Base-by-base conservation (phyloP, 257 asterid species). In the Oldenlandia corymbosa region DNA sequence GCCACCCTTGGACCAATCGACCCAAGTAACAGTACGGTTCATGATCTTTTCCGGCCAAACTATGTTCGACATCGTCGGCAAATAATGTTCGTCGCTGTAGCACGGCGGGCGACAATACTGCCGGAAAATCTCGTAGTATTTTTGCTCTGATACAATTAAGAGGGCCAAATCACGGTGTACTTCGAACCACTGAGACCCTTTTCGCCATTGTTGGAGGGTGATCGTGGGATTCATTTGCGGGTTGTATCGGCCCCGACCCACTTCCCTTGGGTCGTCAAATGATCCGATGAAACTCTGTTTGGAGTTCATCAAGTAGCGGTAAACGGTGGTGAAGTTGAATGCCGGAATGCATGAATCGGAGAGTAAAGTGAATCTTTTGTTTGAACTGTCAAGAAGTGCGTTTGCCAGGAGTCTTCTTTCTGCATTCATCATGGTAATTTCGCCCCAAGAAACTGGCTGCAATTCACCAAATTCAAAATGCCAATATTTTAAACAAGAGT, bases 141-240 rank as follows among this genome's bases (percentile, higher is more conserved):
- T 82, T 1, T 6, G 3, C 59, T 85, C 91, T 20, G 86, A 69
- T 4, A 82, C 67, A 1, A 79, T 70, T 0, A 21, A 28, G 5
- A 59, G 6, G n/a, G 91, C 94, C 8, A 88, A 68, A 11, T 78
- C 69, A 3, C 93, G 90, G 71, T 67, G 85, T 68, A 83, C 23
- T 49, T 85, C 89, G 28, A 88, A 88, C 94, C 96, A 85, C 47
- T 88, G 91, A 5, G 96, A 83, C 36, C 94, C 86, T 60, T 88
- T 88, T 5, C 91, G 86, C 89, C 96, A 85, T 45, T 81, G 83
- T 23, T 77, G 70, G 74, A 85, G 31, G 41, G 87, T 75, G 65
- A 88, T 63, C 0, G 45, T 58, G 1, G 94, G 96, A 68, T 59
- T 75, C 96, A 88, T 88, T 30, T 62, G 74, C 9, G 30, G 81